These are phyloP conservation scores for Pseudisothecium myosuroides DNA, from an alignment of 225 moss, liverwort and hornwort genomes.

Conservation along the genomic window DNA sequence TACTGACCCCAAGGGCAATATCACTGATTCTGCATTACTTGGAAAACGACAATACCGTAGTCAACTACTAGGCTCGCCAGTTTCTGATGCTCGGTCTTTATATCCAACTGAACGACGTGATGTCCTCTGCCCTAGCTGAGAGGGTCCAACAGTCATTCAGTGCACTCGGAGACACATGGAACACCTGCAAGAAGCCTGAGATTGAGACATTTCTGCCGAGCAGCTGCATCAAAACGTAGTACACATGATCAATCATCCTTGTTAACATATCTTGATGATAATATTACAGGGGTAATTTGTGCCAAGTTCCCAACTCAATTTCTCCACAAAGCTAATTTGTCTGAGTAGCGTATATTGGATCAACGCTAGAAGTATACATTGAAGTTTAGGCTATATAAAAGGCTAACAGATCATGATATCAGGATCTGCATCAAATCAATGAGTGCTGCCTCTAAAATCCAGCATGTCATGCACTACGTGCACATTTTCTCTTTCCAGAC, in stretches of 20 bases:
- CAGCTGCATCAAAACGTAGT: background rate
- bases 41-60: background rate
- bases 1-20: background rate
- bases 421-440: background rate
- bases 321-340: background rate
- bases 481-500: background rate
- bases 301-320: background rate
- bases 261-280: background rate
- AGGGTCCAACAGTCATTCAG: background rate
- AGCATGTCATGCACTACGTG: background rate
- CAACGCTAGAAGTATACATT: background rate
- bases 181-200: background rate
- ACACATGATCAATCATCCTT: background rate
- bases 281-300: background rate
- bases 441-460: background rate
- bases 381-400: background rate
- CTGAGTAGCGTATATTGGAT: slow-evolving; percentile 9
- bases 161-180: background rate
- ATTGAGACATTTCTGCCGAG: background rate
- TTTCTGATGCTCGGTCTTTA: background rate
- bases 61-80: background rate
- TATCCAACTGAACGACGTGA: background rate
- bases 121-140: background rate
- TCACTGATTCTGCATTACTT: background rate
- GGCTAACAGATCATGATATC: background rate